phyloP scores from a whole-genome alignment of 305 asterid species.

The Fraxinus greggii region DNA sequence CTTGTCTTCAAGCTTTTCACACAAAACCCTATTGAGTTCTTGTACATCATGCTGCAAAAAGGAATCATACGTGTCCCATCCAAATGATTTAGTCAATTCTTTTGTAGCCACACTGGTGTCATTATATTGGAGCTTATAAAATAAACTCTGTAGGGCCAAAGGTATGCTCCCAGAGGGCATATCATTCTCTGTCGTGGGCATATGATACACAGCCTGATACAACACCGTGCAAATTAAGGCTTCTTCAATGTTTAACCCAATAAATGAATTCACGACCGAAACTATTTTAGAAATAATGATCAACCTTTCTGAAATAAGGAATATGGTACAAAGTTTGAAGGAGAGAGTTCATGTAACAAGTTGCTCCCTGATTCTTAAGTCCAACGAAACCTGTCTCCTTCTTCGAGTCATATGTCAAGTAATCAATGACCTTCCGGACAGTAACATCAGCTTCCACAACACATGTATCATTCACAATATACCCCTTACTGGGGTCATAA shows the following conservation, averaged over 20 bases:
- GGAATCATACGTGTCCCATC: conserved; percentile 93
- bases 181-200: conserved; percentile 97
- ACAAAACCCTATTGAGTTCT: conserved; percentile 82
- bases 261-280: conserved; percentile 13
- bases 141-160: conserved; percentile 84
- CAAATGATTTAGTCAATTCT: conserved; percentile 91
- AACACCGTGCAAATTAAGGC: conserved; percentile 32
- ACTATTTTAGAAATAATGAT: conserved; percentile 19
- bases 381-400: conserved; percentile 94
- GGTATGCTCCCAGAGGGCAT: conserved; percentile 91
- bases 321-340: conserved; percentile 87
- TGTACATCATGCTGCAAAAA: conserved; percentile 95
- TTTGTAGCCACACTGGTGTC: conserved; percentile 88
- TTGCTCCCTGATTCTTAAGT: conserved; percentile 94
- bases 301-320: conserved; percentile 86
- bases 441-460: conserved; percentile 91
- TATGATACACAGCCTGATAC: conserved; percentile 84
- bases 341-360: conserved; percentile 92
- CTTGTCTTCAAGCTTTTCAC: conserved; percentile 93
- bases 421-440: conserved; percentile 84
- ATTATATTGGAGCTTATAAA: conserved; percentile 84
- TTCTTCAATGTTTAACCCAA: conserved; percentile 11
- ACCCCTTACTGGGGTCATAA: conserved; percentile 83
- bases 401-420: conserved; percentile 91
- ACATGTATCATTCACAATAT: conserved; percentile 71